These are phyloP conservation scores for Candida chauliodis DNA, from an alignment of 805 yeast genomes.

Conservation along the genomic window DNA sequence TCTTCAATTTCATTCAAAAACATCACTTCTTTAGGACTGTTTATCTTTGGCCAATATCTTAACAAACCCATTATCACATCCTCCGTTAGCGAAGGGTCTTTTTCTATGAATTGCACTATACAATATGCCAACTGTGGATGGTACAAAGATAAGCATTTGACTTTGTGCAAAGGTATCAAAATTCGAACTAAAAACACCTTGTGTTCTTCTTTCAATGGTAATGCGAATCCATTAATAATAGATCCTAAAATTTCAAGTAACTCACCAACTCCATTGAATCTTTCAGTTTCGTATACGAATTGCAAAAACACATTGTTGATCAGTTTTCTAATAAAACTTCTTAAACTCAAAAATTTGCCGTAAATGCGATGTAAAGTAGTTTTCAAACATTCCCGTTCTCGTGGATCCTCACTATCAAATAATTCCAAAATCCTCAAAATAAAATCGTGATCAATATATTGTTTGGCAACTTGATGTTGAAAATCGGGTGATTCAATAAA, in stretches of 20 bases:
- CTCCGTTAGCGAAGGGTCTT: slow-evolving; percentile 87
- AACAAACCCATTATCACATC: slow-evolving; percentile 94
- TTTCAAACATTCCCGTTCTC: slow-evolving; percentile 92
- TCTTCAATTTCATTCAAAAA: slow-evolving; percentile 95
- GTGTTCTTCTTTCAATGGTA: slow-evolving; percentile 96
- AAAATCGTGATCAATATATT: slow-evolving; percentile 88
- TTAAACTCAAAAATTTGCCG: slow-evolving; percentile 85
- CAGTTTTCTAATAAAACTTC: slow-evolving; percentile 88
- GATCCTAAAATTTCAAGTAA: slow-evolving; percentile 91
- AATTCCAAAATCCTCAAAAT: slow-evolving; percentile 77
- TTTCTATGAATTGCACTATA: slow-evolving; percentile 92
- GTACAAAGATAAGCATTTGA: slow-evolving; percentile 79
- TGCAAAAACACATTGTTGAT: slow-evolving; percentile 90
- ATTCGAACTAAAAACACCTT: slow-evolving; percentile 84
- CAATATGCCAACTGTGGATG: slow-evolving; percentile 98
- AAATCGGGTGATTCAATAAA: slow-evolving; percentile 94
- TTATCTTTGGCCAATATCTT: slow-evolving; percentile 95
- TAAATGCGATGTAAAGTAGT: slow-evolving; percentile 94
- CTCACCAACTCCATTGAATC: slow-evolving; percentile 95
- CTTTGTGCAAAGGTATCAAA: slow-evolving; percentile 88
- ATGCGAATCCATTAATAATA: slow-evolving; percentile 95
- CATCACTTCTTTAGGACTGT: slow-evolving; percentile 93
- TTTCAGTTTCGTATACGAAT: slow-evolving; percentile 90
- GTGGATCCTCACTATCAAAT: slow-evolving; percentile 94
- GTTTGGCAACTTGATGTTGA: slow-evolving; percentile 88